Conservation (phyloP, 495 filamentous ascomycete species). For the Cairneyella variabilis region DNA sequence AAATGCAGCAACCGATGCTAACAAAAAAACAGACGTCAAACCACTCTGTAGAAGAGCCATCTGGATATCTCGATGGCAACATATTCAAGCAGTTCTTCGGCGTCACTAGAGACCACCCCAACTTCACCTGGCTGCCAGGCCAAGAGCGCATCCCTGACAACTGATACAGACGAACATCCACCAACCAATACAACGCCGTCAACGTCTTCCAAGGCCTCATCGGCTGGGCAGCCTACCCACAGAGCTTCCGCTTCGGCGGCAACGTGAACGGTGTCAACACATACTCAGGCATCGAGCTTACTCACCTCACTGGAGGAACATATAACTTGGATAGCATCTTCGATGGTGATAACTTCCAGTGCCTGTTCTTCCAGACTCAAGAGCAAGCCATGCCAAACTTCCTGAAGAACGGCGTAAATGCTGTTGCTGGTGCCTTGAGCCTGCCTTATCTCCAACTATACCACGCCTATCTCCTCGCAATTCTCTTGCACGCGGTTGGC, state of each 20-base stretch:
- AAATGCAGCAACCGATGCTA: no score
- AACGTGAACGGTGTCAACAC: slow-evolving; percentile 51
- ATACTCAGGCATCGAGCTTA: slow-evolving; percentile 48
- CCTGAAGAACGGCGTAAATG: no score
- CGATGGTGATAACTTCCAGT: neutral
- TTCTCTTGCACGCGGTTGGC: no score
- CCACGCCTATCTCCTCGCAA: no score
- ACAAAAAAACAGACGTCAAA: no score
- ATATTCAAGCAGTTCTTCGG: slow-evolving; percentile 1
- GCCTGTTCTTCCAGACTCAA: neutral
- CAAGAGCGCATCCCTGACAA: neutral
- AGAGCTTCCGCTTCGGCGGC: slow-evolving; percentile 42
- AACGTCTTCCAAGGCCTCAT: slow-evolving; percentile 15
- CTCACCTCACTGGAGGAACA: slow-evolving; percentile 37
- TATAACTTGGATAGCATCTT: neutral
- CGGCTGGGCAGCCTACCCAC: slow-evolving; percentile 25
- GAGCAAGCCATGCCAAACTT: neutral
- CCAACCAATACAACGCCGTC: neutral
- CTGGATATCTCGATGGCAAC: neutral
- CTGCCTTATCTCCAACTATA: no score
- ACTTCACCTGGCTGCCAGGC: neutral
- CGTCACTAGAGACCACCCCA: neutral
- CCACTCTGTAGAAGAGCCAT: neutral
- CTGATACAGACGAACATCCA: neutral
- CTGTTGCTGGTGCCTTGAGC: no score